phyloP scores from a whole-genome alignment of 1,139 yeast genomes.

The Geotrichum siamense region DNA sequence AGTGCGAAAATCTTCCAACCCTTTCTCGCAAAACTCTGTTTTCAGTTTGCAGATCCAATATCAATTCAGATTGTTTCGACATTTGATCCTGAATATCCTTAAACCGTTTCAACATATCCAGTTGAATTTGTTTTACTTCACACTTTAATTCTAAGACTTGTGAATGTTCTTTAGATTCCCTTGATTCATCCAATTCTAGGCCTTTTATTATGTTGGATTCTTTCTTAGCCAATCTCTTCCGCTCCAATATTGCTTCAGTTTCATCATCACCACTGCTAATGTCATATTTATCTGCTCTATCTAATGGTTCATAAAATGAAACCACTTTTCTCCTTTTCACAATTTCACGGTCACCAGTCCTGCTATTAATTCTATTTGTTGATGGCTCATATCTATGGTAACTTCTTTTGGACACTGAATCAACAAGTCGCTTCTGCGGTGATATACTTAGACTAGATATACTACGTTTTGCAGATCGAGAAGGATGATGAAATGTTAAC shows the following conservation, averaged over 20 bases:
- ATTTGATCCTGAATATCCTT: slow-evolving; percentile 13
- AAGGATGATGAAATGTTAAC: too few relatives aligned
- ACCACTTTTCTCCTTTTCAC: slow-evolving; percentile 4
- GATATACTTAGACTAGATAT: neutral
- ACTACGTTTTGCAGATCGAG: neutral
- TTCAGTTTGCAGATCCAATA: slow-evolving; percentile 7
- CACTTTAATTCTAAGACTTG: slow-evolving; percentile 10
- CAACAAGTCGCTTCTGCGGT: neutral
- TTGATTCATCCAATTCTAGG: neutral
- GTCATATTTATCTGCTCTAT: neutral
- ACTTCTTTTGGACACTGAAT: neutral
- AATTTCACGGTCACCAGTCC: neutral
- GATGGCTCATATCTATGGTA: slow-evolving; percentile 1
- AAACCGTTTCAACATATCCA: slow-evolving; percentile 10
- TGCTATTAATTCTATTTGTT: neutral
- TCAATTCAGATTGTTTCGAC: slow-evolving; percentile 9
- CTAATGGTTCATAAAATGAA: slow-evolving; percentile 1
- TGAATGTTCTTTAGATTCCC: slow-evolving; percentile 4
- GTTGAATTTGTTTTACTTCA: slow-evolving; percentile 12
- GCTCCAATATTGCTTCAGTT: neutral
- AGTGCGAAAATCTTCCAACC: too few relatives aligned
- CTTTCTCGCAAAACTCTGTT: slow-evolving; percentile 6
- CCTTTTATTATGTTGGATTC: neutral
- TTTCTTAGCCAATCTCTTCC: neutral
- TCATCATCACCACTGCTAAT: neutral